Evolutionary conservation across 2,329 filamentous ascomycete species (phyloP).

Genomic region (Botrytis fragariae): DNA sequence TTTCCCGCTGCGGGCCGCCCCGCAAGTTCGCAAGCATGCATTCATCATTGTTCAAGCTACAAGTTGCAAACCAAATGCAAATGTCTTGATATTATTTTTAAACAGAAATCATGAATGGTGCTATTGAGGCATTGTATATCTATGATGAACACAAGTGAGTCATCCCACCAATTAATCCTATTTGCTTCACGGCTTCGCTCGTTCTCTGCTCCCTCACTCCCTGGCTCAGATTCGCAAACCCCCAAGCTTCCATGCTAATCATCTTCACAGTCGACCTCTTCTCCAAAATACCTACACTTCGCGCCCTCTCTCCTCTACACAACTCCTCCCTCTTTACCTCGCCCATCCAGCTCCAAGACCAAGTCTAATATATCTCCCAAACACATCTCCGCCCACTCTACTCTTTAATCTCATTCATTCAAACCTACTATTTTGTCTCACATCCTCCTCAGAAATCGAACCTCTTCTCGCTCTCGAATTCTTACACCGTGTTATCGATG

Average conservation of each 20-base stretch:
- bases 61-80: slow-evolving; percentile 23
- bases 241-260: slow-evolving; percentile 3
- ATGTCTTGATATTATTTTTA: slow-evolving; percentile 25
- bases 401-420: slow-evolving; percentile 87
- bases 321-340: slow-evolving; percentile 83
- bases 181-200: slow-evolving; percentile 28
- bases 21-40: slow-evolving; percentile 15
- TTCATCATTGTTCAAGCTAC: neutral
- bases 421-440: slow-evolving; percentile 80
- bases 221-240: neutral
- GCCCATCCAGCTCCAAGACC: slow-evolving; percentile 77
- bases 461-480: slow-evolving; percentile 91
- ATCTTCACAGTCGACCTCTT: slow-evolving; percentile 65
- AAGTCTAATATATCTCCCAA: slow-evolving; percentile 80
- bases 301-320: slow-evolving; percentile 71
- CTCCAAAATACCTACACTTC: slow-evolving; percentile 87
- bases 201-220: neutral
- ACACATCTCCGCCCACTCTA: slow-evolving; percentile 79
- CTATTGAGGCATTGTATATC: slow-evolving; percentile 94
- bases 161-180: slow-evolving; percentile 7
- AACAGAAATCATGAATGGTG: slow-evolving; percentile 66
- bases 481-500: slow-evolving; percentile 87
- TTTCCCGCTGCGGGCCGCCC: slow-evolving; percentile 9
- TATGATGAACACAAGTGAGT: slow-evolving; percentile 90
- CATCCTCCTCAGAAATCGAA: slow-evolving; percentile 82